Percentiles rank a stretch among this genome's conserved stretches.
Conservation (phyloP, 2,329 filamentous ascomycete genomes). For the Dryadomyces quercus-mongolicae region DNA sequence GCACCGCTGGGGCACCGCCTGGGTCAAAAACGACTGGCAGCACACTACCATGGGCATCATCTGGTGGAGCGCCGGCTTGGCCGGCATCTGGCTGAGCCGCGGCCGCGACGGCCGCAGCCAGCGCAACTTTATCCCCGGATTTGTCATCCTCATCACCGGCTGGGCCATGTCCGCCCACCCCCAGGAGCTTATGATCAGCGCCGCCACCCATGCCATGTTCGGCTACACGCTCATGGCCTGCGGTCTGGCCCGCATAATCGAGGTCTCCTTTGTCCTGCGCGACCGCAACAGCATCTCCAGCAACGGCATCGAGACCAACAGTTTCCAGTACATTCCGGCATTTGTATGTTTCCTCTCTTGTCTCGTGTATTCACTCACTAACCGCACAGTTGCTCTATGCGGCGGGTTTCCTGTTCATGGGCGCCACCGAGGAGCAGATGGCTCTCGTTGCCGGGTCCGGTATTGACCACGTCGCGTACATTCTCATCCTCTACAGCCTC, state of each 20-base stretch:
- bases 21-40: conserved; percentile 91
- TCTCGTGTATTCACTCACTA: neutral
- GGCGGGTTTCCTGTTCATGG: conserved; percentile 94
- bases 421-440: conserved; percentile 96
- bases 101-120: conserved; percentile 75
- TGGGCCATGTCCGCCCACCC: conserved; percentile 94
- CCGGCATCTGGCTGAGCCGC: conserved; percentile 84
- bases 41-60: conserved; percentile 99
- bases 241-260: conserved; percentile 72
- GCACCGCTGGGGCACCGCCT: conserved; percentile 80
- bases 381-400: conserved; percentile 27
- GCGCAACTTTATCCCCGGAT: conserved; percentile 83
- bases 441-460: conserved; percentile 56
- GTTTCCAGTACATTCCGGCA: conserved; percentile 42
- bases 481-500: conserved; percentile 82
- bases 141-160: conserved; percentile 84
- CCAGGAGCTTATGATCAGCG: conserved; percentile 71
- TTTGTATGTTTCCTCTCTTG: conserved; percentile 33
- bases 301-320: conserved; percentile 57
- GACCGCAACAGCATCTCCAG: conserved; percentile 55
- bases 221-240: conserved; percentile 93
- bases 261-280: conserved; percentile 76
- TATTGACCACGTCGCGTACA: conserved; percentile 83
- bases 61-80: conserved; percentile 90
- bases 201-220: conserved; percentile 79